Percentiles rank a stretch among this genome's conserved stretches.
These are phyloP conservation scores for Effrenium voratum DNA, from an alignment of 73 alveolate genomes.

Conservation along the genomic window DNA sequence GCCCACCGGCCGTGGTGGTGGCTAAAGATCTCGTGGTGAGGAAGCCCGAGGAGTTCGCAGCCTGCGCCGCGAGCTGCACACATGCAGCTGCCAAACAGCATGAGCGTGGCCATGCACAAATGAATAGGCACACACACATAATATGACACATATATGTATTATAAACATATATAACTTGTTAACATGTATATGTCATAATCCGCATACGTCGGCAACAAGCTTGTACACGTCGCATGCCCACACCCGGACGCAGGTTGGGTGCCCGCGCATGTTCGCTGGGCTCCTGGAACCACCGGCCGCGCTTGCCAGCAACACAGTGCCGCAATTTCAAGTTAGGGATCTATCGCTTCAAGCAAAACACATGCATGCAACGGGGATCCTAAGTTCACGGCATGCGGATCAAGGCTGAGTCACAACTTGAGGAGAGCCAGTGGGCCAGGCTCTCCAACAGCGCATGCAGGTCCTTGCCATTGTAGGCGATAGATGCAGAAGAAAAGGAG, in stretches of 20 bases:
- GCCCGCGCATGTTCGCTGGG: constrained; percentile 31
- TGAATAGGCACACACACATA: background rate
- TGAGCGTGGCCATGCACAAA: too few relatives aligned
- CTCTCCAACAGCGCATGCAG: too few relatives aligned
- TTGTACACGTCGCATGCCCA: too few relatives aligned
- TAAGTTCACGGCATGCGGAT: too few relatives aligned
- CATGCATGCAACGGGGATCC: too few relatives aligned
- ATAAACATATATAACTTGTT: too few relatives aligned
- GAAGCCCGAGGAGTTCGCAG: constrained; percentile 58
- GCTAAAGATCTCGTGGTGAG: constrained; percentile 90
- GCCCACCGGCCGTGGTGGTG: constrained; percentile 71
- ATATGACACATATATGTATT: background rate
- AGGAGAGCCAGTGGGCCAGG: too few relatives aligned
- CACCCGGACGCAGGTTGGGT: too few relatives aligned
- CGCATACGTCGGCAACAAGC: background rate
- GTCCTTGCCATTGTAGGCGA: constrained; percentile 48
- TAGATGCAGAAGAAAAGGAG: constrained; percentile 75
- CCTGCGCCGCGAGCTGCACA: background rate
- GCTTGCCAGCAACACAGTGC: background rate
- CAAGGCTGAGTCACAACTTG: too few relatives aligned
- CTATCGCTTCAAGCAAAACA: too few relatives aligned
- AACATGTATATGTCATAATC: background rate
- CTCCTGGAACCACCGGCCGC: too few relatives aligned
- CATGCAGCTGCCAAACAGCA: background rate
- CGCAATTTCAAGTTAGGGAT: background rate